These are phyloP conservation scores for Sanghuangporus baumii DNA, from an alignment of 1,284 basidiomycete genomes.

Conservation along the genomic window DNA sequence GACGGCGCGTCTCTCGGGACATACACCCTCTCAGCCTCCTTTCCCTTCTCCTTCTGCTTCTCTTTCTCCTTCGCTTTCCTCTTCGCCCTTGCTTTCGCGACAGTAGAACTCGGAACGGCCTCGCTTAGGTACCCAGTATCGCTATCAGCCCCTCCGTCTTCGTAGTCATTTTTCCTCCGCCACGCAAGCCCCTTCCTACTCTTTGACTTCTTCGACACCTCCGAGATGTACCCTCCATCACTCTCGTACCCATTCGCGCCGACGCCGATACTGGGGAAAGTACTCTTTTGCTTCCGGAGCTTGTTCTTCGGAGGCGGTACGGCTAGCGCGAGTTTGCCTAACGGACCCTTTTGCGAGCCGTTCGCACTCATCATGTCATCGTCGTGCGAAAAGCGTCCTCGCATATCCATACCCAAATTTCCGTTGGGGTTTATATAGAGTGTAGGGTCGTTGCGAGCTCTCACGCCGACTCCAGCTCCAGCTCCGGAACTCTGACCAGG, in stretches of 20 bases:
- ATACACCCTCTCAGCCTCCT: not conserved
- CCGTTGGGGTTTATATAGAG: not conserved
- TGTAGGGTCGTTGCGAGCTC: not conserved
- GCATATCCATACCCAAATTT: not conserved
- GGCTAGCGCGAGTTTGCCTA: not conserved
- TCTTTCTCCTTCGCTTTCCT: not conserved
- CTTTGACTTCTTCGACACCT: conserved; percentile 11
- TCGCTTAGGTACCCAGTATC: conserved; percentile 14
- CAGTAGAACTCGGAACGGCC: not conserved
- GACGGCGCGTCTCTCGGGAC: not conserved
- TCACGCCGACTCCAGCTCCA: not conserved
- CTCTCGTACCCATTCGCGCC: conserved; percentile 9
- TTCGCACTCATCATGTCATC: not conserved
- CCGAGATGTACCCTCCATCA: conserved; percentile 16
- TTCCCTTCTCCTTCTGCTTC: conserved; percentile 5
- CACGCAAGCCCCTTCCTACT: not conserved
- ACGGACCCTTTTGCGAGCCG: not conserved
- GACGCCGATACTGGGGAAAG: not conserved
- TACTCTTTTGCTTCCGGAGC: not conserved
- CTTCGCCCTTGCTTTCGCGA: not conserved
- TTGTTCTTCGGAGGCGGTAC: not conserved
- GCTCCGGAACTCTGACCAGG: not conserved
- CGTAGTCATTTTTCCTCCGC: not conserved
- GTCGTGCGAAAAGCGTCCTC: not conserved
- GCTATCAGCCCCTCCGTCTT: conserved; percentile 3